Evolutionary conservation across 495 filamentous ascomycete species (phyloP).

Genomic region (Trichocladium antarcticum): DNA sequence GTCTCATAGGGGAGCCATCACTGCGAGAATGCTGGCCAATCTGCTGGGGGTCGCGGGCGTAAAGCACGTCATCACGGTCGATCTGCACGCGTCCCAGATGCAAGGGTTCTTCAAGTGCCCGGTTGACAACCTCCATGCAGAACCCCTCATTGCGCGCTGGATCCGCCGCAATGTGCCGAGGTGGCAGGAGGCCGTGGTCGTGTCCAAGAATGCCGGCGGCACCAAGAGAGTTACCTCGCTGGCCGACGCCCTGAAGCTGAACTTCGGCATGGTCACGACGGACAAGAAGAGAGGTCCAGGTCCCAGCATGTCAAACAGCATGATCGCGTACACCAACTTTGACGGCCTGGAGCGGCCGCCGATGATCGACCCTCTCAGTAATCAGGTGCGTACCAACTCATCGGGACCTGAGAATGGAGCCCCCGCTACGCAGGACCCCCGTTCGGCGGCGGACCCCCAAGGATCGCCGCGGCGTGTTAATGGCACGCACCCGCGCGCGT

Average conservation of each 20-base stretch:
- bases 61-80: constrained; percentile 94
- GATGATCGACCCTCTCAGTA: constrained; percentile 19
- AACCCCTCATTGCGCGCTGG: constrained; percentile 93
- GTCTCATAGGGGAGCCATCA: constrained; percentile 90
- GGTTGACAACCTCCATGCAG: constrained; percentile 93
- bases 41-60: constrained; percentile 85
- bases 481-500: constrained; percentile 21
- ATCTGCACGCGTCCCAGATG: constrained; percentile 94
- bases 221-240: constrained; percentile 95
- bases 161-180: constrained; percentile 74
- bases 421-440: constrained; percentile 12
- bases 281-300: constrained; percentile 59
- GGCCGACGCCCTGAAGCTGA: constrained; percentile 90
- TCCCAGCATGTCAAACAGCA: constrained; percentile 57
- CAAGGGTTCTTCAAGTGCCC: constrained; percentile 98
- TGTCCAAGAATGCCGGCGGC: constrained; percentile 95
- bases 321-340: constrained; percentile 44
- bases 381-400: constrained; percentile 25
- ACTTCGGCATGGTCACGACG: constrained; percentile 94
- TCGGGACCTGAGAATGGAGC: constrained; percentile 21
- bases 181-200: constrained; percentile 87
- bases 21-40: constrained; percentile 93
- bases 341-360: constrained; percentile 35
- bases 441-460: constrained; percentile 26
- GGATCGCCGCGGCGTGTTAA: constrained; percentile 30